Percentiles rank a stretch among this genome's conserved stretches.
phyloP scores from a whole-genome alignment of 805 yeast genomes.

The Candida andamanensis region DNA sequence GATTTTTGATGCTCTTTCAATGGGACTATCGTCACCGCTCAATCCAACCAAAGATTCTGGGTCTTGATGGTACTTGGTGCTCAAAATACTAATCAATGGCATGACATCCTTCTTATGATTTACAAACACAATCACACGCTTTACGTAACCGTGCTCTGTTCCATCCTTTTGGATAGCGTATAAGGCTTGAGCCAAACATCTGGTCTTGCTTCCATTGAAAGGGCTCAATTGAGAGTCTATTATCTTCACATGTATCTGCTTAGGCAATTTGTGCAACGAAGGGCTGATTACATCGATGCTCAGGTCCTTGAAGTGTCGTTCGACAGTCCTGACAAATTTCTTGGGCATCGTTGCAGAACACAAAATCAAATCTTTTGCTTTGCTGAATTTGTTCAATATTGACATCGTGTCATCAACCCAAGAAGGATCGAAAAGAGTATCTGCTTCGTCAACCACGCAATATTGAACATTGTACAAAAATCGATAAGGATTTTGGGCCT shows the following conservation, averaged over 20 bases:
- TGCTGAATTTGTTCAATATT: slow-evolving; percentile 46
- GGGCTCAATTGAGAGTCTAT: slow-evolving; percentile 77
- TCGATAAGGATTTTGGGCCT: slow-evolving; percentile 32
- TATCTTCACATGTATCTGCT: slow-evolving; percentile 62
- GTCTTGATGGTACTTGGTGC: slow-evolving; percentile 30
- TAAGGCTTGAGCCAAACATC: slow-evolving; percentile 83
- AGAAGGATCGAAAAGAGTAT: slow-evolving; percentile 79
- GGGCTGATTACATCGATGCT: slow-evolving; percentile 67
- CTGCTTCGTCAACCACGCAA: slow-evolving; percentile 89
- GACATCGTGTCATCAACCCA: slow-evolving; percentile 63
- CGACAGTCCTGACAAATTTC: slow-evolving; percentile 60
- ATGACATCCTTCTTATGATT: slow-evolving; percentile 64
- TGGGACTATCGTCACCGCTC: slow-evolving; percentile 59
- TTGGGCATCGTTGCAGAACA: slow-evolving; percentile 90
- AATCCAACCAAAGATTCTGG: slow-evolving; percentile 53
- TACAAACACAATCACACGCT: slow-evolving; percentile 80
- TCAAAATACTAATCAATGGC: slow-evolving; percentile 52
- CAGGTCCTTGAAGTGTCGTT: slow-evolving; percentile 56
- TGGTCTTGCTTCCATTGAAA: slow-evolving; percentile 74
- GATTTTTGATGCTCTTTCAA: slow-evolving; percentile 54
- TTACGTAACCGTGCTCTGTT: slow-evolving; percentile 68
- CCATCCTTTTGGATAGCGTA: slow-evolving; percentile 83
- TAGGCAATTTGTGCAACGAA: slow-evolving; percentile 77
- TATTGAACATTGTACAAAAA: slow-evolving; percentile 45
- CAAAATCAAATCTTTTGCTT: slow-evolving; percentile 60